Conservation (phyloP, 2,329 filamentous ascomycete genomes). For the Mollisiaceae sp. region DNA sequence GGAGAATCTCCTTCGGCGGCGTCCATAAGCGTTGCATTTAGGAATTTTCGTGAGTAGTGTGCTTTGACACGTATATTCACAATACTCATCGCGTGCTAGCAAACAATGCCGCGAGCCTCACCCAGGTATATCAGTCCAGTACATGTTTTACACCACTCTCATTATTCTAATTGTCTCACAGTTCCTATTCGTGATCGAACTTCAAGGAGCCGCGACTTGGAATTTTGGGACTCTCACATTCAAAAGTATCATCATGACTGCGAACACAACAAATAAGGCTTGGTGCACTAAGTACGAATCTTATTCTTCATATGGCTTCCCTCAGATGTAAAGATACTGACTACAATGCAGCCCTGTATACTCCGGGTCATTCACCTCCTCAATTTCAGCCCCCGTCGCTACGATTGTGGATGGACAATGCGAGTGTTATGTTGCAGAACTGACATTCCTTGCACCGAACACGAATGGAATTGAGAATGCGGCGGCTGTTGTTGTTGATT, state of each 20-base stretch:
- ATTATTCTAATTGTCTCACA: neutral
- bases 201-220: slow-evolving; percentile 4
- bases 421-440: neutral
- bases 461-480: neutral
- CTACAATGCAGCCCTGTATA: neutral
- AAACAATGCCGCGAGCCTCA: neutral
- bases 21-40: neutral
- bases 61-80: neutral
- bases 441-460: neutral
- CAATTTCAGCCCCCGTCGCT: neutral
- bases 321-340: neutral
- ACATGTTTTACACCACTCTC: neutral
- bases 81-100: neutral
- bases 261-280: neutral
- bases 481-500: neutral
- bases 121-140: neutral
- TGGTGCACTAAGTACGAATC: neutral
- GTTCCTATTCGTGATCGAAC: slow-evolving; percentile 3
- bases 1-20: neutral
- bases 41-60: neutral
- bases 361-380: neutral
- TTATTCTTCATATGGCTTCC: neutral
- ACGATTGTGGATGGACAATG: slow-evolving; percentile 3
- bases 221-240: neutral
- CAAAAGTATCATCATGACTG: neutral